These are phyloP conservation scores for Tephrocybe sp. DNA, from an alignment of 768 basidiomycete species.

Conservation along the genomic window DNA sequence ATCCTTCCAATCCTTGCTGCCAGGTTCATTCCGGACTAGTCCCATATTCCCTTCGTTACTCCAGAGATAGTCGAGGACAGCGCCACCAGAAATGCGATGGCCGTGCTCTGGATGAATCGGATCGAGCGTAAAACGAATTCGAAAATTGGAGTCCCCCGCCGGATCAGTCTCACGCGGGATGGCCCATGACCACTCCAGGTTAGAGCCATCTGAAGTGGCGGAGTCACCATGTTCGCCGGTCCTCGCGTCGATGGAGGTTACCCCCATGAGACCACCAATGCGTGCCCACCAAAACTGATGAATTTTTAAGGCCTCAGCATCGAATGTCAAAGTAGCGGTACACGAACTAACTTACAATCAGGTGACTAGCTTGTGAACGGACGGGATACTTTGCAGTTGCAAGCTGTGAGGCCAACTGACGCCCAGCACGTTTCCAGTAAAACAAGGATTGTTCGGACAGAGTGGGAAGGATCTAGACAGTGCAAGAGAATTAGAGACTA, in stretches of 20 bases:
- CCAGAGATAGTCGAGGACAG: constrained; percentile 14
- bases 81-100: constrained; percentile 16
- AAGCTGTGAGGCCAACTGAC: constrained; percentile 13
- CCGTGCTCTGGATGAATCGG: constrained; percentile 16
- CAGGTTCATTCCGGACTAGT: constrained; percentile 8
- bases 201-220: constrained; percentile 16
- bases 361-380: constrained; percentile 16
- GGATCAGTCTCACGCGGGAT: constrained; percentile 15
- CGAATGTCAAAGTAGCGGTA: neutral
- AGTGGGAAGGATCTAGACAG: constrained; percentile 9
- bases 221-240: constrained; percentile 11
- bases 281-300: constrained; percentile 17
- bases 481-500: neutral
- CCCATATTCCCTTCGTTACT: constrained; percentile 11
- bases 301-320: neutral
- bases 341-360: constrained; percentile 5
- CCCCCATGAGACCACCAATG: constrained; percentile 15
- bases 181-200: constrained; percentile 19
- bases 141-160: constrained; percentile 9
- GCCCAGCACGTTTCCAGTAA: constrained; percentile 14
- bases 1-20: constrained; percentile 17
- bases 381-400: constrained; percentile 16
- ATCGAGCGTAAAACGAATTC: constrained; percentile 17
- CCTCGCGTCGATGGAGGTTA: constrained; percentile 9
- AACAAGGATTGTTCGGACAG: constrained; percentile 15